phyloP scores from a whole-genome alignment of 2,329 filamentous ascomycete genomes.

The Monilinia fructicola region DNA sequence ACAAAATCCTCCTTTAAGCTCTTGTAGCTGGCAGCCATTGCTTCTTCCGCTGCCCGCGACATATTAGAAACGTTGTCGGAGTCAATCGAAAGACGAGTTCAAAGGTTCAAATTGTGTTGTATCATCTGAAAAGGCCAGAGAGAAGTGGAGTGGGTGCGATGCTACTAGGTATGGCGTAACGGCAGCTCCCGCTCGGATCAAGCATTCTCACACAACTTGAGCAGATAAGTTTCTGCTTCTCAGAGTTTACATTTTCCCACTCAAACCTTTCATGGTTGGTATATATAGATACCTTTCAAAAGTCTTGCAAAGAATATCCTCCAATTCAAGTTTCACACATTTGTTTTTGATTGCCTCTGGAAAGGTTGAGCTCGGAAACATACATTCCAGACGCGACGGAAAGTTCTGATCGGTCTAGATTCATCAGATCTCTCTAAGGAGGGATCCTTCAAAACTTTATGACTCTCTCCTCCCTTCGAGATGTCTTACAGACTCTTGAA shows the following conservation, averaged over 20 bases:
- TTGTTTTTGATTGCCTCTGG: neutral
- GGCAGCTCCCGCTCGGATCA: slow-evolving; percentile 8
- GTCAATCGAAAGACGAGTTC: neutral
- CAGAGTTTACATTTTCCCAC: neutral
- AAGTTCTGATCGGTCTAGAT: slow-evolving; percentile 5
- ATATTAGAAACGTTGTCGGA: slow-evolving; percentile 24
- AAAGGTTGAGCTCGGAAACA: neutral
- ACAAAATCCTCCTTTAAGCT: slow-evolving; percentile 93
- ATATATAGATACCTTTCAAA: neutral
- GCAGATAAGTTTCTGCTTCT: too few species aligned
- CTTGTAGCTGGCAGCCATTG: slow-evolving; percentile 68
- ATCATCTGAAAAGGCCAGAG: slow-evolving; percentile 11
- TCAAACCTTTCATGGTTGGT: neutral
- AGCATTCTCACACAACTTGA: slow-evolving; percentile 1
- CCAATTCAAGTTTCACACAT: neutral
- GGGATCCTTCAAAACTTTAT: neutral
- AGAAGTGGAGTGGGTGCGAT: neutral
- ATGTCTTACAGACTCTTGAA: slow-evolving; percentile 12
- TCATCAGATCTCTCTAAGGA: neutral
- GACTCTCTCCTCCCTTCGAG: neutral
- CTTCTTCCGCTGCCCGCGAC: slow-evolving; percentile 40
- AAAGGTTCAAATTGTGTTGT: neutral
- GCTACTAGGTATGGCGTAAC: neutral
- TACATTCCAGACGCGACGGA: neutral
- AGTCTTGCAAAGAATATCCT: neutral